Conservation (phyloP, 164 flowering plant genomes). For the Euptelea pleiosperma region DNA sequence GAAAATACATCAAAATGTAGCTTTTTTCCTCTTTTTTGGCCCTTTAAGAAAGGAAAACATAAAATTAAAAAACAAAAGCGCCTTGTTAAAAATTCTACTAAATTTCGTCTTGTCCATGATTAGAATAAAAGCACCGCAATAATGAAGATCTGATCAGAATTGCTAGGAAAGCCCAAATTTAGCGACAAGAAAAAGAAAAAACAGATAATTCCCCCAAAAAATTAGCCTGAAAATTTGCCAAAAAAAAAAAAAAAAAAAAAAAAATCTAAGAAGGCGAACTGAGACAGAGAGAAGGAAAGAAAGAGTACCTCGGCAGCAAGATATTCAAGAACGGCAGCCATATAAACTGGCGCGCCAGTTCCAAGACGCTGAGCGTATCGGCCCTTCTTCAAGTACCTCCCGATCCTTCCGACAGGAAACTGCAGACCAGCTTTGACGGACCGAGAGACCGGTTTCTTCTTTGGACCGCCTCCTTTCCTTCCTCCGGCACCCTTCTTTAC, state of each 20-base stretch:
- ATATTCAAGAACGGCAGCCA: conserved; percentile 65
- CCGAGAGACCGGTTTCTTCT: conserved; percentile 31
- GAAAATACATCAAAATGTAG: too few relatives aligned
- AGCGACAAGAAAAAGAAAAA: neutral
- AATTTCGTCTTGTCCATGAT: too few relatives aligned
- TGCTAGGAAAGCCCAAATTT: too few relatives aligned
- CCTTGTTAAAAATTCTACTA: too few relatives aligned
- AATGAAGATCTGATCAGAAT: too few relatives aligned
- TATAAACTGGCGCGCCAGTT: conserved; percentile 66
- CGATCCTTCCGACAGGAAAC: conserved; percentile 39
- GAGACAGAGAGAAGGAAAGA: neutral
- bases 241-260: neutral
- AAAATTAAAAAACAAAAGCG: too few relatives aligned
- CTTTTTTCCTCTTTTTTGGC: too few relatives aligned
- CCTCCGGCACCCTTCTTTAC: conserved; percentile 35
- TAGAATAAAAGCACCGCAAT: too few relatives aligned
- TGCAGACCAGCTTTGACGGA: conserved; percentile 33
- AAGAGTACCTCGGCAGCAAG: conserved; percentile 59
- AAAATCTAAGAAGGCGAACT: neutral
- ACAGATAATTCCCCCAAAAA: too few relatives aligned
- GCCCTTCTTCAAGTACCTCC: conserved; percentile 33
- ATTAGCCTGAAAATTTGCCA: neutral
- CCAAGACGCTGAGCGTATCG: conserved; percentile 54
- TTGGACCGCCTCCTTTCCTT: conserved; percentile 30
- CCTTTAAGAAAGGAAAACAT: too few relatives aligned